These are phyloP conservation scores for Detonula confervacea DNA, from an alignment of 352 stramenopile species.

Conservation along the genomic window DNA sequence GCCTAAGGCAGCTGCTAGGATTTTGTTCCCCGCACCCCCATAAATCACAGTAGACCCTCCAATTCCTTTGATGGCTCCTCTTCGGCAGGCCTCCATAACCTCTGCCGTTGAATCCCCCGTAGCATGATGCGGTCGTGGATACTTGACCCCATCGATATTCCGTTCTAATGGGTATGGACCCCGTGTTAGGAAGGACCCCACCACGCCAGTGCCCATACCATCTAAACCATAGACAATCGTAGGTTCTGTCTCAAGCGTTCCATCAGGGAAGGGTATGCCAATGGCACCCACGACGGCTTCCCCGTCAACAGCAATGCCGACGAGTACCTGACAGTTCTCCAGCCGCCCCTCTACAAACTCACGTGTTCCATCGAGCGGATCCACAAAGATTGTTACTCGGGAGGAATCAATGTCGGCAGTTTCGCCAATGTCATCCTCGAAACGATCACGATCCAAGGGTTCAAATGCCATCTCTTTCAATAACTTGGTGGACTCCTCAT, in stretches of 20 bases:
- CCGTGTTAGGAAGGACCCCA: constrained; percentile 17
- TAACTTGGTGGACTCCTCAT: constrained; percentile 25
- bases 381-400: constrained; percentile 73
- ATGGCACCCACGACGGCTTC: constrained; percentile 72
- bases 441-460: constrained; percentile 18
- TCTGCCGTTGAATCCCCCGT: constrained; percentile 24
- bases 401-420: constrained; percentile 39
- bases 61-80: constrained; percentile 5
- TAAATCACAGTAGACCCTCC: constrained; percentile 30
- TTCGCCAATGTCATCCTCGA: constrained; percentile 12
- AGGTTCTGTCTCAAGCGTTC: constrained; percentile 43
- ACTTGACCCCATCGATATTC: constrained; percentile 32
- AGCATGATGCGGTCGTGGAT: constrained; percentile 21
- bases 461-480: constrained; percentile 9
- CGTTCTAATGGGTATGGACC: constrained; percentile 23
- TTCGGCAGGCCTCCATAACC: constrained; percentile 6
- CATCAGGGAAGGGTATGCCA: constrained; percentile 78
- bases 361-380: constrained; percentile 79
- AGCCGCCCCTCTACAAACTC: constrained; percentile 71
- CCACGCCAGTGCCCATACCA: constrained; percentile 24
- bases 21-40: constrained; percentile 46
- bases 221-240: constrained; percentile 60
- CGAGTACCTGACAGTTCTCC: constrained; percentile 70
- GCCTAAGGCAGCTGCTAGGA: constrained; percentile 39
- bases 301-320: constrained; percentile 72